Conservation (phyloP, 2,329 filamentous ascomycete genomes). For the Botrytis elliptica region DNA sequence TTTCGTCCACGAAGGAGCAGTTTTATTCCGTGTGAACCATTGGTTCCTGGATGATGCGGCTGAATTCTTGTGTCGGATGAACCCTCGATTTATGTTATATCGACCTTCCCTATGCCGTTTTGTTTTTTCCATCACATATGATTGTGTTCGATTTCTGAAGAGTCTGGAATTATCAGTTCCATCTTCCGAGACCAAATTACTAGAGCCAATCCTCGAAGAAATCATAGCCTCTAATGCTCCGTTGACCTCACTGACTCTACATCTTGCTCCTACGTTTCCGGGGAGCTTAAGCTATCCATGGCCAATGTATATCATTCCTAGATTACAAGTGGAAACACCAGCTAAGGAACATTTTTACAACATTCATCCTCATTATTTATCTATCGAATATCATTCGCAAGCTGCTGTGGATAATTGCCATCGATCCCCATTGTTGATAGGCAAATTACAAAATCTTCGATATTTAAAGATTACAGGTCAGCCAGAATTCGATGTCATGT, state of each 20-base stretch:
- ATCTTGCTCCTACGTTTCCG: slow-evolving; percentile 16
- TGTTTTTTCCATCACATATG: slow-evolving; percentile 9
- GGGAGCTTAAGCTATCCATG: slow-evolving; percentile 15
- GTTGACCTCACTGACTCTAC: slow-evolving; percentile 11
- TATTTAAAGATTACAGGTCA: slow-evolving; percentile 20
- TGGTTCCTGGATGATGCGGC: slow-evolving; percentile 17
- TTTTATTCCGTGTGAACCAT: slow-evolving; percentile 15
- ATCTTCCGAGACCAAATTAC: slow-evolving; percentile 7
- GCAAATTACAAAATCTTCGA: slow-evolving; percentile 10
- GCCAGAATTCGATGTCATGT: slow-evolving; percentile 16
- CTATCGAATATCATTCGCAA: slow-evolving; percentile 17
- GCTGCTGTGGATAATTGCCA: slow-evolving; percentile 18
- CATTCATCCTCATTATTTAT: slow-evolving; percentile 17
- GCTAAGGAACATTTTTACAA: slow-evolving; percentile 17
- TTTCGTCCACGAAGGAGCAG: slow-evolving; percentile 12
- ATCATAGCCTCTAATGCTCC: slow-evolving; percentile 13
- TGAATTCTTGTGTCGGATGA: slow-evolving; percentile 17
- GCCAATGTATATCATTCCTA: slow-evolving; percentile 19
- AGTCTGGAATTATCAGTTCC: slow-evolving; percentile 17
- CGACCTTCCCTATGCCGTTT: slow-evolving; percentile 18
- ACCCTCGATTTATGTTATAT: slow-evolving; percentile 20
- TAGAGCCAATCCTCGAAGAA: slow-evolving; percentile 15
- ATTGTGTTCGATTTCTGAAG: slow-evolving; percentile 15
- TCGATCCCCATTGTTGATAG: slow-evolving; percentile 13
- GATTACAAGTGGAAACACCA: slow-evolving; percentile 7